Evolutionary conservation across 805 yeast genomes (phyloP).

Genomic region (Barnettozyma botsteinii): DNA sequence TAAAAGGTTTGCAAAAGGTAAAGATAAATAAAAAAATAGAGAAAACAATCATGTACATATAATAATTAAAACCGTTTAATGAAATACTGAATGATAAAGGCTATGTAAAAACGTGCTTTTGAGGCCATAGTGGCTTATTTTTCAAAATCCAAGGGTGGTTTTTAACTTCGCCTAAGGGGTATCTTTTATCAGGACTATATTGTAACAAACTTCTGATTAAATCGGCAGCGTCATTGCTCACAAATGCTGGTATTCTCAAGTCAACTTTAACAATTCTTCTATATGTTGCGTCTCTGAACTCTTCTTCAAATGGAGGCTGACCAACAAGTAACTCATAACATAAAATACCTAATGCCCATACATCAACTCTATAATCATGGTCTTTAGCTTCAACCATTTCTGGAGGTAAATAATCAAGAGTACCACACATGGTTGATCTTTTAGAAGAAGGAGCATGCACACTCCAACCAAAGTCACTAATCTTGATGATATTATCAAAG

Average conservation of each 20-base stretch:
- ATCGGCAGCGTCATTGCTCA: slow-evolving; percentile 72
- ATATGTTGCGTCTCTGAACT: slow-evolving; percentile 70
- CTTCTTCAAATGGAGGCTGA: slow-evolving; percentile 87
- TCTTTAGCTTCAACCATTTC: slow-evolving; percentile 85
- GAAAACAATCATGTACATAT: neutral
- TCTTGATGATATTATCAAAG: slow-evolving; percentile 67
- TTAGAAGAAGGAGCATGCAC: slow-evolving; percentile 54
- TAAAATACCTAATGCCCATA: slow-evolving; percentile 89
- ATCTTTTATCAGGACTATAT: slow-evolving; percentile 64
- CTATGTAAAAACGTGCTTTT: slow-evolving; percentile 10
- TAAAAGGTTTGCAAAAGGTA: slow-evolving; percentile 46
- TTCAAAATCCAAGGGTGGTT: slow-evolving; percentile 81
- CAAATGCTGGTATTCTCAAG: slow-evolving; percentile 61
- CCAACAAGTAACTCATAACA: slow-evolving; percentile 86
- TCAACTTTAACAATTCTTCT: slow-evolving; percentile 75
- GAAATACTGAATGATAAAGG: neutral
- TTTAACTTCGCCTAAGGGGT: slow-evolving; percentile 53
- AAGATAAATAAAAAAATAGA: slow-evolving; percentile 30
- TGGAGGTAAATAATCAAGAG: slow-evolving; percentile 91
- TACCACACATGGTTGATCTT: slow-evolving; percentile 87
- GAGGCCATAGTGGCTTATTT: slow-evolving; percentile 58
- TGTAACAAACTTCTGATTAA: slow-evolving; percentile 58
- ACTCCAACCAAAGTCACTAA: slow-evolving; percentile 97
- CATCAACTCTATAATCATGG: slow-evolving; percentile 75
- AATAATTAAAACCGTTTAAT: neutral